Evolutionary conservation across 805 yeast genomes (phyloP).

Genomic region (Saccharomycopsis synnaedendra): DNA sequence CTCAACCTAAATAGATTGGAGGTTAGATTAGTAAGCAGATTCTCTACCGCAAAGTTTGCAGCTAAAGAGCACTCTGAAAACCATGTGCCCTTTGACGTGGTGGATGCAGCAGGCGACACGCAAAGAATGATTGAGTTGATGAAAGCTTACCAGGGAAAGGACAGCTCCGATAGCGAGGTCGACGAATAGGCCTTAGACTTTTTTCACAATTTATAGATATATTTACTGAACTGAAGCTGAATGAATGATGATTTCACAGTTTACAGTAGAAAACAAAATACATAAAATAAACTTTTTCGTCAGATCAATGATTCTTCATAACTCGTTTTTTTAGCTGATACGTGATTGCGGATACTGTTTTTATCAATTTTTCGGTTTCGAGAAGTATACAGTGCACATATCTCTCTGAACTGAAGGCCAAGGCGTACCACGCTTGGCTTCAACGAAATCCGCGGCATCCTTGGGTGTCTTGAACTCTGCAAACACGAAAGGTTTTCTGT

Average conservation of each 20-base stretch:
- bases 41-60: constrained; percentile 66
- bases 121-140: constrained; percentile 60
- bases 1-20: constrained; percentile 28
- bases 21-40: constrained; percentile 56
- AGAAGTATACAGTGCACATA: too few relatives aligned
- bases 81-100: constrained; percentile 84
- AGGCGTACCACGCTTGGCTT: too few relatives aligned
- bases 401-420: too few relatives aligned
- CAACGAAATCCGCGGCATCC: too few relatives aligned
- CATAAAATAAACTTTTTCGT: not conserved
- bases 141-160: constrained; percentile 41
- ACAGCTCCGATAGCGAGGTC: not conserved
- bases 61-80: constrained; percentile 78
- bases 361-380: too few relatives aligned
- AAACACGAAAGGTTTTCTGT: too few relatives aligned
- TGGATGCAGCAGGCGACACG: constrained; percentile 69
- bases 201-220: too few relatives aligned
- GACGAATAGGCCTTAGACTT: not conserved
- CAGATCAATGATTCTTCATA: not conserved
- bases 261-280: not conserved
- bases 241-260: too few relatives aligned
- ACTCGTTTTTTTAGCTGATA: too few relatives aligned
- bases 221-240: too few relatives aligned
- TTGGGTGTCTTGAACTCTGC: too few relatives aligned
- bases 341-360: too few relatives aligned